These are phyloP conservation scores for Thymus quinquecostatus DNA, from an alignment of 257 asterid genomes.

Conservation along the genomic window DNA sequence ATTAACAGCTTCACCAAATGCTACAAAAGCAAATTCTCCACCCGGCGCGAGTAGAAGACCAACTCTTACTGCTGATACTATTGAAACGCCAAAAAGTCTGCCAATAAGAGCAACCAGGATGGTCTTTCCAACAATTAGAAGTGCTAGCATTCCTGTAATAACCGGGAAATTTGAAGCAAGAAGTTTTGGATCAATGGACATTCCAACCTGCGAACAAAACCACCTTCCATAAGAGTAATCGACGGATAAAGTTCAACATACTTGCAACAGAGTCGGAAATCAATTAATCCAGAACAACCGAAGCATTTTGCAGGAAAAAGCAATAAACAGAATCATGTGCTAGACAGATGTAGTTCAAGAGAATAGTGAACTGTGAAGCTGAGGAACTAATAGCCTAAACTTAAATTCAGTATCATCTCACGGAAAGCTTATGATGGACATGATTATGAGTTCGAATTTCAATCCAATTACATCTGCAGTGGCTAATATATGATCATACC, in stretches of 20 bases:
- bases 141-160: slow-evolving; percentile 77
- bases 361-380: slow-evolving; percentile 17
- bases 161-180: slow-evolving; percentile 92
- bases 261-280: slow-evolving; percentile 19
- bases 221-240: slow-evolving; percentile 23
- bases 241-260: not conserved
- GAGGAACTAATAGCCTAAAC: slow-evolving; percentile 12
- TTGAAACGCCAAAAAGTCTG: slow-evolving; percentile 79
- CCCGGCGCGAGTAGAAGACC: slow-evolving; percentile 99
- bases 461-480: slow-evolving; percentile 6
- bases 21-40: slow-evolving; percentile 98
- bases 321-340: slow-evolving; percentile 12
- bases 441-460: slow-evolving; percentile 6
- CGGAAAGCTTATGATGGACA: slow-evolving; percentile 10
- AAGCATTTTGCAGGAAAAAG: slow-evolving; percentile 18
- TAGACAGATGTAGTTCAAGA: slow-evolving; percentile 10
- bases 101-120: slow-evolving; percentile 88
- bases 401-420: slow-evolving; percentile 21
- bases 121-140: slow-evolving; percentile 89
- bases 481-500: slow-evolving; percentile 47
- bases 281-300: slow-evolving; percentile 24
- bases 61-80: slow-evolving; percentile 88
- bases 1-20: slow-evolving; percentile 99
- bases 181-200: slow-evolving; percentile 99
- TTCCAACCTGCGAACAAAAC: slow-evolving; percentile 79